Conservation (phyloP, 2,329 filamentous ascomycete genomes). For the Ophiocordyceps australis region DNA sequence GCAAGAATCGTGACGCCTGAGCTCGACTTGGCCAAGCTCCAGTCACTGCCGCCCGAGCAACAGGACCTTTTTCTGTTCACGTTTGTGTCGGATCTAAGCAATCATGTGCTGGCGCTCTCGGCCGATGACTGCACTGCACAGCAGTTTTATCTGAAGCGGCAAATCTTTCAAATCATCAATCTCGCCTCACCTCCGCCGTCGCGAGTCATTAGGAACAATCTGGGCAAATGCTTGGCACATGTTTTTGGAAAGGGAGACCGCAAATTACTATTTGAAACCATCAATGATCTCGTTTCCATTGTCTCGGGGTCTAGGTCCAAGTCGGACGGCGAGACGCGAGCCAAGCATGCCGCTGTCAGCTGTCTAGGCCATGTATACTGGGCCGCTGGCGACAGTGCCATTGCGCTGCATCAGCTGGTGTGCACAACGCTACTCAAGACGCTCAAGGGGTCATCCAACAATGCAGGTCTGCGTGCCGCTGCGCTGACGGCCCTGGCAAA, state of each 20-base stretch:
- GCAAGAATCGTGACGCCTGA: constrained; percentile 43
- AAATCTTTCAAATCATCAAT: constrained; percentile 84
- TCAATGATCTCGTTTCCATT: constrained; percentile 69
- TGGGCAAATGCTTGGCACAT: constrained; percentile 68
- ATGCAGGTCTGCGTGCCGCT: constrained; percentile 68
- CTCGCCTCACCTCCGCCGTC: constrained; percentile 71
- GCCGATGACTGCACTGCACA: constrained; percentile 71
- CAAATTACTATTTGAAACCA: constrained; percentile 83
- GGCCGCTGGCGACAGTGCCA: constrained; percentile 83
- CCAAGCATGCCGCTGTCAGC: constrained; percentile 73
- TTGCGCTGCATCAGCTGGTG: constrained; percentile 61
- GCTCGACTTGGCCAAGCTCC: constrained; percentile 79
- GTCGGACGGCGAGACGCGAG: constrained; percentile 55
- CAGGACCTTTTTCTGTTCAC: constrained; percentile 88
- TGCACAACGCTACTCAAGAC: constrained; percentile 59
- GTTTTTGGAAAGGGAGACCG: constrained; percentile 76
- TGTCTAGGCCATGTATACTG: constrained; percentile 82
- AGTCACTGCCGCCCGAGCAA: constrained; percentile 79
- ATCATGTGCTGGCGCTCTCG: constrained; percentile 58
- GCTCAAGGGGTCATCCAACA: constrained; percentile 58
- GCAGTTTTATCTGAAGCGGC: constrained; percentile 83
- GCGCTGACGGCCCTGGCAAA: constrained; percentile 61
- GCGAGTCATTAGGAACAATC: constrained; percentile 74
- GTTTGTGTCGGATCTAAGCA: constrained; percentile 67
- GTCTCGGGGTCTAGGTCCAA: constrained; percentile 57